Base-by-base conservation (phyloP, 2,329 filamentous ascomycete genomes). In the Talaromyces sp. region DNA sequence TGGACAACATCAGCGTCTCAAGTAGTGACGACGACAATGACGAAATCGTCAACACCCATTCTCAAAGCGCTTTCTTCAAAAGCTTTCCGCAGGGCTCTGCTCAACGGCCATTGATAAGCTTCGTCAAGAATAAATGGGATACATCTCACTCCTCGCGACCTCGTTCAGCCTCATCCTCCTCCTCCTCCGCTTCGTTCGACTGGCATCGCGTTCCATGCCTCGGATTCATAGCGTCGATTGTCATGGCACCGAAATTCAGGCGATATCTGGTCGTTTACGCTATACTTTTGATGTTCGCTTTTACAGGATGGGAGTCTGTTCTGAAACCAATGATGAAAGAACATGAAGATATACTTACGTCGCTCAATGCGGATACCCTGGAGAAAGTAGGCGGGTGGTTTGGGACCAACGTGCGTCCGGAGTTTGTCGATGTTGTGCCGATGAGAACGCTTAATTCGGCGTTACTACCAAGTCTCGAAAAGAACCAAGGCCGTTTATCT, bases 371-470 rank as follows among this genome's bases (percentile, higher is more conserved):
- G n/a, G 63, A 62, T 17, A 60, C 63, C 17, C 67, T 67, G 62
- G 59, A 66, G 31, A 59, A 63, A 43, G 53, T 64, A 1, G 70
- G 67, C 6, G 74, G 72, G 0, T 71, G 71, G 65, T 82, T 78
- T 64, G 80, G 80, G 2, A 66, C 67, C 33, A 83, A 82, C 62
- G 67, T 74, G 53, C 63, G 75, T 56, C 79, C 79, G 11, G 67
- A 69, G 7, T 81, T 83, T 61, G 73, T 76, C 48, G 76, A 76
- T 60, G 73, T 85, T 65, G 73, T 80, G 10, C 77, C 80, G 45
- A 66, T 85, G 52, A 74, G 74, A 63, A 74, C 75, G 13, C 64
- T 86, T 62, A 77, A 83, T 63, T 64, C 74, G 25, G 63, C 69
- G 3, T 68, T 80, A 51, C 62, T 83, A 11, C 81, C 81, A 10